Percentiles rank a stretch among this genome's conserved stretches.
Conservation (phyloP, 441 rosid species). For the Erysimum cheiri region DNA sequence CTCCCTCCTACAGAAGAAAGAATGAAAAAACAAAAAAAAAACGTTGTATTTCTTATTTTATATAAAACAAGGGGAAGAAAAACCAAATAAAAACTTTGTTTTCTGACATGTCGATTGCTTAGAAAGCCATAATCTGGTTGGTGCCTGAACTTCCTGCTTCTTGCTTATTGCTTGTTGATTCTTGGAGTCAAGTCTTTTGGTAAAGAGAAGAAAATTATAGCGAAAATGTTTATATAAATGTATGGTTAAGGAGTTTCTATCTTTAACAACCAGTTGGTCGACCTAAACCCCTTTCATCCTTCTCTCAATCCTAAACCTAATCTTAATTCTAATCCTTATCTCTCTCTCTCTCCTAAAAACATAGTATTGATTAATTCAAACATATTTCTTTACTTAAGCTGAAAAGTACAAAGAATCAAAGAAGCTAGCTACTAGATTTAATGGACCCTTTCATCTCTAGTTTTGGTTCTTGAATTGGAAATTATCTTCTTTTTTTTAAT, state of each 20-base stretch:
- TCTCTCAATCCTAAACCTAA: constrained; percentile 58
- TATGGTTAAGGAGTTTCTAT: constrained; percentile 41
- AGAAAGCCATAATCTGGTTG: constrained; percentile 47
- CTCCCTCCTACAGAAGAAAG: constrained; percentile 21
- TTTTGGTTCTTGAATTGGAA: background rate
- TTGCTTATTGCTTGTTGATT: constrained; percentile 31
- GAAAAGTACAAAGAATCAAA: constrained; percentile 8
- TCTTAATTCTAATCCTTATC: constrained; percentile 16
- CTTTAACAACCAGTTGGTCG: constrained; percentile 66
- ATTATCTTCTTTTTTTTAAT: background rate
- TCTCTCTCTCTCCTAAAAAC: constrained; percentile 45
- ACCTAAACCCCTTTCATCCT: constrained; percentile 71
- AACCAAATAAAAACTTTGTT: constrained; percentile 30
- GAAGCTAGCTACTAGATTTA: background rate
- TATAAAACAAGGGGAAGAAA: background rate
- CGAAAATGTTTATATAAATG: constrained; percentile 34
- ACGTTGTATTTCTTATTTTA: constrained; percentile 17
- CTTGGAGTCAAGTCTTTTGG: constrained; percentile 34
- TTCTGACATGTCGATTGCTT: constrained; percentile 39
- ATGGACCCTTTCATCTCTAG: background rate
- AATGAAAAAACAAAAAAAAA: constrained; percentile 26
- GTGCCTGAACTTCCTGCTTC: constrained; percentile 47
- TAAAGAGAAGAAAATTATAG: constrained; percentile 34
- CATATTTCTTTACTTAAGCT: background rate
- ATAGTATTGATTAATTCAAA: background rate